Evolutionary conservation across 2,329 filamentous ascomycete species (phyloP).

Genomic region (Claviceps spartinae): DNA sequence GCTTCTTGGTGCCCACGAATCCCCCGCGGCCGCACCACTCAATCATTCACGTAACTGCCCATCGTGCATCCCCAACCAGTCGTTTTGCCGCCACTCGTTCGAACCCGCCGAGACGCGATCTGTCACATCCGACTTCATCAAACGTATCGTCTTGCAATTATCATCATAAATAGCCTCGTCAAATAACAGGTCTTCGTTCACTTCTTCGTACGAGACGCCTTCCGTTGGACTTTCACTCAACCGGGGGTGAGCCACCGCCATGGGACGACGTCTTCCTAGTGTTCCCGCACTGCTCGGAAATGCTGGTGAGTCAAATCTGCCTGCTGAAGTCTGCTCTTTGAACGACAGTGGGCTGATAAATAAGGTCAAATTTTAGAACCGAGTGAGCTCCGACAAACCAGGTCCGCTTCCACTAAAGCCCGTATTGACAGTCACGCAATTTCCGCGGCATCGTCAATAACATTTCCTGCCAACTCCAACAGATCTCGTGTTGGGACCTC

Average conservation of each 20-base stretch:
- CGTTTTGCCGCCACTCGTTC: no score
- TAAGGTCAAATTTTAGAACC: not conserved
- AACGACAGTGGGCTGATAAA: not conserved
- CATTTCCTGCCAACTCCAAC: not conserved
- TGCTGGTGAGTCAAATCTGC: not conserved
- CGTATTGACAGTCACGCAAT: conserved; percentile 6
- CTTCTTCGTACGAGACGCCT: not conserved
- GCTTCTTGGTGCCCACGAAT: not conserved
- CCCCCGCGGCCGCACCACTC: not conserved
- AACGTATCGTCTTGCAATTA: no score
- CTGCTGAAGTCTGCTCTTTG: not conserved
- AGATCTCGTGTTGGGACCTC: conserved; percentile 7
- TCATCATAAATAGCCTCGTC: not conserved
- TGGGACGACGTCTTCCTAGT: conserved; percentile 16
- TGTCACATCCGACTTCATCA: not conserved
- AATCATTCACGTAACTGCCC: no score
- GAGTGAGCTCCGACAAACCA: conserved; percentile 1
- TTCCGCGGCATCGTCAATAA: conserved; percentile 5
- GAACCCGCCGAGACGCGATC: not conserved
- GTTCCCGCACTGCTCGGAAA: not conserved
- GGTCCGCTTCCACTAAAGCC: not conserved
- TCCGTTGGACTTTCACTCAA: not conserved
- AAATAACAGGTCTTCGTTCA: not conserved
- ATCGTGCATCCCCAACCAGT: no score
- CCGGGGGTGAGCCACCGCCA: conserved; percentile 5